These are phyloP conservation scores for Dissophora ornata DNA, from an alignment of 192 early-diverging fungal genomes.

Conservation along the genomic window DNA sequence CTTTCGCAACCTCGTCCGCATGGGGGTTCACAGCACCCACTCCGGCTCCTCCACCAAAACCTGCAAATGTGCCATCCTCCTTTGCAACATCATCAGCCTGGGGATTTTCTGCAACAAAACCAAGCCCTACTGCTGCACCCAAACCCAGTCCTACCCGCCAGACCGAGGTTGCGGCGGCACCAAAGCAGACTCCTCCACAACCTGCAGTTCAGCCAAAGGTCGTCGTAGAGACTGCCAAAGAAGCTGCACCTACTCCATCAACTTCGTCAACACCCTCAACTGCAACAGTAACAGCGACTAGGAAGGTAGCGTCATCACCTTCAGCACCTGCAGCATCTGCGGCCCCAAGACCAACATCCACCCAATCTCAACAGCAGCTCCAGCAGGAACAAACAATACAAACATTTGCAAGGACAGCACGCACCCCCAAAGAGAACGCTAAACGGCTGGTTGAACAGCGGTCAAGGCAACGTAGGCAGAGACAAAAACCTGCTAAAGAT, in stretches of 20 bases:
- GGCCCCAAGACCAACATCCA: neutral
- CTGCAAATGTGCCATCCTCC: neutral
- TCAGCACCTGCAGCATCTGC: neutral
- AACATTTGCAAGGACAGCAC: slow-evolving; percentile 24
- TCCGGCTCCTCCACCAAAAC: neutral
- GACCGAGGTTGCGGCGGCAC: neutral
- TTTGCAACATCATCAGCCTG: neutral
- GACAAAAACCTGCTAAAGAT: slow-evolving; percentile 63
- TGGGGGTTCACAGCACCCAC: slow-evolving; percentile 28
- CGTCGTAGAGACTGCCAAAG: neutral
- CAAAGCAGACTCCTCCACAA: neutral
- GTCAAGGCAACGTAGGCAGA: slow-evolving; percentile 24
- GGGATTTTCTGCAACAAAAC: neutral
- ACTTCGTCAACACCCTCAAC: neutral
- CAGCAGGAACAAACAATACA: neutral
- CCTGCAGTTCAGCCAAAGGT: neutral
- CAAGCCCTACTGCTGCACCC: neutral
- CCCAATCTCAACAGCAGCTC: neutral
- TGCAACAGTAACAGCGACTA: neutral
- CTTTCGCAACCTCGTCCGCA: slow-evolving; percentile 33
- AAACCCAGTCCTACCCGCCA: neutral
- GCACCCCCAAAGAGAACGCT: slow-evolving; percentile 44
- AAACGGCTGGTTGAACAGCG: slow-evolving; percentile 30
- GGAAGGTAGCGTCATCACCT: neutral
- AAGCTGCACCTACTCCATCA: neutral